Evolutionary conservation across 2,329 filamentous ascomycete species (phyloP).

Genomic region (Claviceps purpurea): DNA sequence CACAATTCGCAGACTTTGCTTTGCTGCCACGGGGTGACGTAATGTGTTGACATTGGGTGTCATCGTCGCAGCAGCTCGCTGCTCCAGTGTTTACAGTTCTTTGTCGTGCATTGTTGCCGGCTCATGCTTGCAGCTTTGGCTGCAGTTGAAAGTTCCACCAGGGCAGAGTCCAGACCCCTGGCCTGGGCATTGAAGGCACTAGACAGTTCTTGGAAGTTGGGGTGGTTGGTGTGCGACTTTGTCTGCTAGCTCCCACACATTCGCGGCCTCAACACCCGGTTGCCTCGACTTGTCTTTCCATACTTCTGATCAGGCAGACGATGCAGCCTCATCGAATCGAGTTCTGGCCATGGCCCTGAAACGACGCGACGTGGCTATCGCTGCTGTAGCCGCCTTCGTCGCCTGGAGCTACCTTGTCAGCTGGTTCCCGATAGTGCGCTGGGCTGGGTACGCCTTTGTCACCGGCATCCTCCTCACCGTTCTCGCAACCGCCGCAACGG

Average conservation of each 20-base stretch:
- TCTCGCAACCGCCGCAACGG: slow-evolving; percentile 39
- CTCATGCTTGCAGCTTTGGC: not conserved
- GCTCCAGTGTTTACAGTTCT: not conserved
- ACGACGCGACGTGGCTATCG: slow-evolving; percentile 58
- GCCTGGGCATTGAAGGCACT: not conserved
- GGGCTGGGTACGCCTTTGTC: slow-evolving; percentile 72
- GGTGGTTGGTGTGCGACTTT: not conserved
- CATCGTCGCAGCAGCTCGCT: not conserved
- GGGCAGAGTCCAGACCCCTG: not conserved
- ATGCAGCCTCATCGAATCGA: slow-evolving; percentile 18
- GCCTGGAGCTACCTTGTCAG: slow-evolving; percentile 78
- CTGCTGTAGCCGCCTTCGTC: slow-evolving; percentile 58
- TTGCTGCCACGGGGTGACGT: not conserved
- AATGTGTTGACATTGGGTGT: not conserved
- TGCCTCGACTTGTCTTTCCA: not conserved
- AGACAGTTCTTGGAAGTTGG: not conserved
- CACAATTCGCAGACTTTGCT: not conserved
- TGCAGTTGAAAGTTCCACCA: not conserved
- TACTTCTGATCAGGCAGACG: slow-evolving; percentile 9
- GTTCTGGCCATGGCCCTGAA: slow-evolving; percentile 51
- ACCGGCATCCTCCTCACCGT: slow-evolving; percentile 48
- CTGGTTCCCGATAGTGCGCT: slow-evolving; percentile 73
- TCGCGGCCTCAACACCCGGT: not conserved
- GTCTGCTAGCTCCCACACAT: not conserved
- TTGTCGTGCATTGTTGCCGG: not conserved